Conservation (phyloP, 192 early-diverging fungal genomes). For the Coemansia sp. region DNA sequence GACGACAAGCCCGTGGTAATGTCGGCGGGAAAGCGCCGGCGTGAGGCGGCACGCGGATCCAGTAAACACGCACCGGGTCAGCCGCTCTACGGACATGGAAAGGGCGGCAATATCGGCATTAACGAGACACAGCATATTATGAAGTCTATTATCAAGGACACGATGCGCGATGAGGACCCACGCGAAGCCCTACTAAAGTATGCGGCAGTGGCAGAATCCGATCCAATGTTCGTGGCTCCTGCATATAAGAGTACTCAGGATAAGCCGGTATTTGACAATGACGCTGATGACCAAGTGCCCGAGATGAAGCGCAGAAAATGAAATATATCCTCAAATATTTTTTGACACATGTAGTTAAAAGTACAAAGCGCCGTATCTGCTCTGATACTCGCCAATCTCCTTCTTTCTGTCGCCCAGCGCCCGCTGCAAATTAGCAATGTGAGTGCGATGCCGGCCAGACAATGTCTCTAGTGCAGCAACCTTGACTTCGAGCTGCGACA, state of each 20-base stretch:
- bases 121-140: constrained; percentile 87
- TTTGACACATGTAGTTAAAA: no score
- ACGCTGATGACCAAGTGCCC: constrained; percentile 18
- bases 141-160: constrained; percentile 76
- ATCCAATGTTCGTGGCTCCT: constrained; percentile 86
- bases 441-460: neutral
- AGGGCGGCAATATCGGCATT: constrained; percentile 84
- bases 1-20: constrained; percentile 59
- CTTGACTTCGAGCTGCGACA: neutral
- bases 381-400: neutral
- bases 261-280: constrained; percentile 67
- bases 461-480: neutral
- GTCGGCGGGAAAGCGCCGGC: constrained; percentile 68
- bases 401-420: neutral
- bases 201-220: constrained; percentile 75
- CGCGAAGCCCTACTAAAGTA: constrained; percentile 89
- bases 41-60: constrained; percentile 71
- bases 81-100: constrained; percentile 80
- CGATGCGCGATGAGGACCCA: constrained; percentile 86
- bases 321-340: neutral
- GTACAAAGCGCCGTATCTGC: neutral
- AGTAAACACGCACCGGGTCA: constrained; percentile 64
- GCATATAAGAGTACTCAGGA: constrained; percentile 83
- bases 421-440: constrained; percentile 2
- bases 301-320: constrained; percentile 53